Conservation (phyloP, 2,329 filamentous ascomycete species). For the Epichloe baconii region DNA sequence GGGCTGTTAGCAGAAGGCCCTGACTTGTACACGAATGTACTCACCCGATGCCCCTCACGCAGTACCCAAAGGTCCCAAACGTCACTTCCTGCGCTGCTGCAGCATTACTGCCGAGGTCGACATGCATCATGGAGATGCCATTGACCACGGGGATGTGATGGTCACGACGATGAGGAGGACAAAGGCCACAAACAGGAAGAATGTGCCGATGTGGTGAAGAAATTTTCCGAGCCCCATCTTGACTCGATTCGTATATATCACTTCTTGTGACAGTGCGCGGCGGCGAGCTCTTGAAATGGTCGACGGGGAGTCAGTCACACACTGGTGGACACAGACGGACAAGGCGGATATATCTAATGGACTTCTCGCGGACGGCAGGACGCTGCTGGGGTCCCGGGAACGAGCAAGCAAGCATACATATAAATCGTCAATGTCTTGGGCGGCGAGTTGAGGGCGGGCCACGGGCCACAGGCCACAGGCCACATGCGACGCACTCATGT, state of each 20-base stretch:
- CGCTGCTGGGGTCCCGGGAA: background rate
- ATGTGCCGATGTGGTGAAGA: slow-evolving; percentile 44
- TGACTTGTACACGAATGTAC: slow-evolving; percentile 1
- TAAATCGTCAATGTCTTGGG: background rate
- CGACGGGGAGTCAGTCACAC: too few relatives aligned
- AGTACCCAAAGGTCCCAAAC: slow-evolving; percentile 51
- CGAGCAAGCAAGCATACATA: background rate
- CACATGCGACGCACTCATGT: too few relatives aligned
- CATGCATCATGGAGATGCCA: slow-evolving; percentile 38
- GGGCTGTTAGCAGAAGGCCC: background rate
- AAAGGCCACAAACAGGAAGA: slow-evolving; percentile 40
- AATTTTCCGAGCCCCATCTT: slow-evolving; percentile 34
- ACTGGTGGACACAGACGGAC: too few relatives aligned
- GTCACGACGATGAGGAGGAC: slow-evolving; percentile 44
- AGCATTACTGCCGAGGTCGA: slow-evolving; percentile 29
- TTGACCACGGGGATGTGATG: slow-evolving; percentile 48
- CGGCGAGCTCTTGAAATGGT: too few relatives aligned
- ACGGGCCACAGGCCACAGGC: too few relatives aligned
- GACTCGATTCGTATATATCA: background rate
- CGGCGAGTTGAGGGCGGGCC: too few relatives aligned
- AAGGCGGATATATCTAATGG: too few relatives aligned
- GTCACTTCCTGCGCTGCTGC: slow-evolving; percentile 25
- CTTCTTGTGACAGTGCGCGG: too few relatives aligned
- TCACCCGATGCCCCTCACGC: slow-evolving; percentile 22
- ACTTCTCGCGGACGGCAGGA: background rate